Evolutionary conservation across 1,139 yeast genomes (phyloP).

Genomic region (Kluyveromyces sp.): DNA sequence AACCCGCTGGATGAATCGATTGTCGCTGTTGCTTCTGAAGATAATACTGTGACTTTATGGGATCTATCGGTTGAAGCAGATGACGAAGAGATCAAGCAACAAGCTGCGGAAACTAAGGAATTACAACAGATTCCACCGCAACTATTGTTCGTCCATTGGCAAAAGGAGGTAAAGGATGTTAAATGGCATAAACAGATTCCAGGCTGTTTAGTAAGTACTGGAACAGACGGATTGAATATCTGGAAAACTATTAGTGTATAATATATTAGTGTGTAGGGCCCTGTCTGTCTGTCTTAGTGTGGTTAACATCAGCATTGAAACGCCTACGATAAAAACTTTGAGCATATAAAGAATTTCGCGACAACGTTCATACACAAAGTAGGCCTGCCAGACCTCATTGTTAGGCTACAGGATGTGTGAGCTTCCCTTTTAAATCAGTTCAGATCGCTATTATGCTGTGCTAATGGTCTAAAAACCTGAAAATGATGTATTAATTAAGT

Average conservation of each 20-base stretch:
- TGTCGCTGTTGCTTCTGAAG: slow-evolving; percentile 92
- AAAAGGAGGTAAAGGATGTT: slow-evolving; percentile 92
- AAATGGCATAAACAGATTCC: slow-evolving; percentile 98
- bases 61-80: slow-evolving; percentile 95
- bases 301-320: too few species aligned
- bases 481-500: too few species aligned
- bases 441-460: too few species aligned
- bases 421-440: too few species aligned
- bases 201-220: slow-evolving; percentile 89
- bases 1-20: slow-evolving; percentile 94
- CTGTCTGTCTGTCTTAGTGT: neutral
- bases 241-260: slow-evolving; percentile 96
- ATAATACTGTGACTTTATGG: slow-evolving; percentile 95
- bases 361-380: too few species aligned
- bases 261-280: slow-evolving; percentile 6
- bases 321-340: too few species aligned
- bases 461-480: too few species aligned
- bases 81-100: slow-evolving; percentile 85
- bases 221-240: slow-evolving; percentile 87
- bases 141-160: slow-evolving; percentile 95
- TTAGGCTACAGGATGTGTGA: too few species aligned
- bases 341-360: too few species aligned
- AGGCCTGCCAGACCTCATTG: too few species aligned
- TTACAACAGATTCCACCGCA: slow-evolving; percentile 93
- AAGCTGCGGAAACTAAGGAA: slow-evolving; percentile 60